Base-by-base conservation (phyloP, 2,329 filamentous ascomycete species). In the Erysiphe neolycopersici region DNA sequence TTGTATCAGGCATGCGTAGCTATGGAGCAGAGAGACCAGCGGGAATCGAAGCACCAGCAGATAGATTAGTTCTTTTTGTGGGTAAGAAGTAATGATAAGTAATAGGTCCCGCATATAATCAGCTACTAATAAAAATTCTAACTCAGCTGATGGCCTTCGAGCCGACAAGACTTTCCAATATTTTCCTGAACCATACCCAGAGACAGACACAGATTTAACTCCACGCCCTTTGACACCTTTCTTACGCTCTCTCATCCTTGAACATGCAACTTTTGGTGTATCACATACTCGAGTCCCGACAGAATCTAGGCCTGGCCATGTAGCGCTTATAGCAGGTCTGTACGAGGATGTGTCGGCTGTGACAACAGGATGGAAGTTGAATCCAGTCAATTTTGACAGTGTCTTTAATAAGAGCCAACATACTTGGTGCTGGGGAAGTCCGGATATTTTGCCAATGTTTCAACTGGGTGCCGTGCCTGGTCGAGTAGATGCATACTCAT, bases 391-490 rank as follows among this genome's bases (percentile, higher is more conserved):
- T 57, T 98, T 98, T 55, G 89, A 98, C 62, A 95, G 87, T 55
- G 84, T 98, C 11, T 98, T 98, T 69, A 98, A 98, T 59, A 74
- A 82, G 48, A 95, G 87, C 57, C 69, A 78, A 39, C 91, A 98
- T 61, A 98, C 91, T 8, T 98, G 89, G 89, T 93, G 85, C 59
- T 98, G 89, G 89, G 89, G 89, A 2, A 94, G 85, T 56, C 89
- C 89, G 1, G 89, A 98, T 60, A 98, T 98, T 54, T 62, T 98
- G 50, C 81, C 81, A 44, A 98, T 98, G 89, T 98, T 98, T 57
- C 76, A 91, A 56, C 71, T 84, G 45, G 89, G 89, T n/a, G 87
- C 89, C 19, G 74, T 81, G 10, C 79, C 81, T 0, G 85, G 87
- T 8, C 69, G 79, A 48, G 80, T 98, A 1, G 81, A 94, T 59